Evolutionary conservation across 495 filamentous ascomycete genomes (phyloP), one percentile per base, ranked within the genome.

Genomic region (Trichoderma reesei): DNA sequence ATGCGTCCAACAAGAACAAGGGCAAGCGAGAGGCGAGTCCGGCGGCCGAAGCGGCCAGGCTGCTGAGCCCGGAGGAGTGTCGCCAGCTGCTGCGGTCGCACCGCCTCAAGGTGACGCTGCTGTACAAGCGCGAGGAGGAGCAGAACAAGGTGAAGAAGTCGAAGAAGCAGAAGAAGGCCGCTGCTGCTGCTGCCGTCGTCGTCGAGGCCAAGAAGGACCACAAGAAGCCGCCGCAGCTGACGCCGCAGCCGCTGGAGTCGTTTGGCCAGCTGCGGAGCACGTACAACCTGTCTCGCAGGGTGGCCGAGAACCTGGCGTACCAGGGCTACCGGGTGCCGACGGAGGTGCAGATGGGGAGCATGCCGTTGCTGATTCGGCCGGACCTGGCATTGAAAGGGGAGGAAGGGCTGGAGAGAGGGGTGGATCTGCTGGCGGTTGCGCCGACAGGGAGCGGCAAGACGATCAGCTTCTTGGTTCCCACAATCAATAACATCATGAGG

Each of bases 371-470:
- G 51, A 75, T 97, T 44, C 79, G 74, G 38, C 77, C 78, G 4
- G 74, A 75, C 20, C 72, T 70, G 48, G 80, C 79, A 13, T 71
- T 83, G 6, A 66, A 70, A 26, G 67, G 69, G 31, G 69, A 67
- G 26, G 62, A 68, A 10, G 70, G 76, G 4, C 60, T 76, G 5
- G 65, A 68, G n/a, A 63, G 67, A 39, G 75, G 72, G 4, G 67
- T 90, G 3, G 88, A 98, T 80, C 83, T 98, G 38, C 70, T 98
- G 41, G 87, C 88, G 3, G 86, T 97, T 41, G 94, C 94, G 14
- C 95, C 95, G 3, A 99, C 94, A 3, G 94, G 94, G 20, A 96
- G 92, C 70, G 94, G 94, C n/a, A 99, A 99, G 78, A 98, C 94
- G 0, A 73, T 98, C 63, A 89, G 90, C 3, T 99, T 96, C 69